Conservation (phyloP, 306 rosid genomes). For the Cicer cuneatum region DNA sequence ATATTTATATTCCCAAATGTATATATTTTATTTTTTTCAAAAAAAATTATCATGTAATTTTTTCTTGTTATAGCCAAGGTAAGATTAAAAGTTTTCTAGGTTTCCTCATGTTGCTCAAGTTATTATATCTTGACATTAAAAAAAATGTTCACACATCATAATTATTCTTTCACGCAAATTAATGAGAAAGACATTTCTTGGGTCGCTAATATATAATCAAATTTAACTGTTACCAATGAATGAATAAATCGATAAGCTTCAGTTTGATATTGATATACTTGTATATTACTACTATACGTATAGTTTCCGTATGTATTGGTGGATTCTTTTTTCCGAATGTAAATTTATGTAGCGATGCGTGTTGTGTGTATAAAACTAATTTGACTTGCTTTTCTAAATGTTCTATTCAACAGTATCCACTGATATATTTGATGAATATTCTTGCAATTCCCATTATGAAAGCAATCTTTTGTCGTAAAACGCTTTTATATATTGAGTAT, state of each 20-base stretch:
- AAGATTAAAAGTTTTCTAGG: too few relatives aligned
- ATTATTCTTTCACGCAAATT: too few relatives aligned
- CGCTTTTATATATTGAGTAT: constrained; percentile 18
- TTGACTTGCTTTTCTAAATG: not conserved
- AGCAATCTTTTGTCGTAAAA: constrained; percentile 23
- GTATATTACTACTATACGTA: not conserved
- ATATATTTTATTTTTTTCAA: too few relatives aligned
- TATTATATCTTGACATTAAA: too few relatives aligned
- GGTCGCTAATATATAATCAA: too few relatives aligned
- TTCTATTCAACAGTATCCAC: not conserved
- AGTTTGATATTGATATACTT: not conserved
- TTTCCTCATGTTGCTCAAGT: too few relatives aligned
- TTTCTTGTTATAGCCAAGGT: too few relatives aligned
- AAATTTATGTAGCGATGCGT: not conserved
- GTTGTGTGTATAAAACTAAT: not conserved
- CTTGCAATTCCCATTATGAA: not conserved
- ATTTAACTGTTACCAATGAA: not conserved
- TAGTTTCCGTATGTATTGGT: not conserved
- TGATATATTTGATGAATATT: not conserved
- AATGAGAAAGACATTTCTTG: too few relatives aligned
- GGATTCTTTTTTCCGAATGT: not conserved
- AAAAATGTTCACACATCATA: too few relatives aligned
- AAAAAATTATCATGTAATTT: too few relatives aligned
- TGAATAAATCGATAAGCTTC: not conserved
- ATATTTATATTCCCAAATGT: too few relatives aligned